Evolutionary conservation across 129 eudicot species (phyloP).

Genomic region (Centaurea solstitialis): DNA sequence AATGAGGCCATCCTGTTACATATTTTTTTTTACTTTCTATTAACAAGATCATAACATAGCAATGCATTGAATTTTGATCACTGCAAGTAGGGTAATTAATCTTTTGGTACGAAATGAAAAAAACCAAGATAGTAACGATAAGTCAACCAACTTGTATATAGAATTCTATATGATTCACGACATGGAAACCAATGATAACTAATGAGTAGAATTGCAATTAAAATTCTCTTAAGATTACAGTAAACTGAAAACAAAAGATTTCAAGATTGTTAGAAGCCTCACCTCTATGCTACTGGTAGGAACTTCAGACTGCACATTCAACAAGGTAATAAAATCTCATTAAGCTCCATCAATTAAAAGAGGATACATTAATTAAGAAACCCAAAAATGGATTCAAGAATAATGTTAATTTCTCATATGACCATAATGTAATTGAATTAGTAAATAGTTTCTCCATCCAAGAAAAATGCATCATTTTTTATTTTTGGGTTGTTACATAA

Average conservation of each 20-base stretch:
- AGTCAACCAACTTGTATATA: not conserved
- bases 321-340: slow-evolving; percentile 45
- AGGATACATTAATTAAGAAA: slow-evolving; percentile 26
- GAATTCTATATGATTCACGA: not conserved
- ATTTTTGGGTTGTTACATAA: no score
- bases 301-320: slow-evolving; percentile 50
- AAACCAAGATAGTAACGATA: not conserved
- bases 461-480: not conserved
- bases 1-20: not conserved
- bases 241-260: not conserved
- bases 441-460: not conserved
- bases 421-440: not conserved
- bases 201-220: not conserved
- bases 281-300: slow-evolving; percentile 60
- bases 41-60: not conserved
- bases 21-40: not conserved
- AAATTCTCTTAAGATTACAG: not conserved
- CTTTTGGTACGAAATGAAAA: not conserved
- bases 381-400: not conserved
- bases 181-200: not conserved
- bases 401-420: not conserved
- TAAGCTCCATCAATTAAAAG: slow-evolving; percentile 39
- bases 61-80: not conserved
- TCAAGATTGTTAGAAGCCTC: slow-evolving; percentile 24
- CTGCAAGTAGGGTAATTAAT: not conserved